Evolutionary conservation across 2,329 filamentous ascomycete genomes (phyloP), one percentile per base, ranked within the genome.

Genomic region (Exserohilum turcica): DNA sequence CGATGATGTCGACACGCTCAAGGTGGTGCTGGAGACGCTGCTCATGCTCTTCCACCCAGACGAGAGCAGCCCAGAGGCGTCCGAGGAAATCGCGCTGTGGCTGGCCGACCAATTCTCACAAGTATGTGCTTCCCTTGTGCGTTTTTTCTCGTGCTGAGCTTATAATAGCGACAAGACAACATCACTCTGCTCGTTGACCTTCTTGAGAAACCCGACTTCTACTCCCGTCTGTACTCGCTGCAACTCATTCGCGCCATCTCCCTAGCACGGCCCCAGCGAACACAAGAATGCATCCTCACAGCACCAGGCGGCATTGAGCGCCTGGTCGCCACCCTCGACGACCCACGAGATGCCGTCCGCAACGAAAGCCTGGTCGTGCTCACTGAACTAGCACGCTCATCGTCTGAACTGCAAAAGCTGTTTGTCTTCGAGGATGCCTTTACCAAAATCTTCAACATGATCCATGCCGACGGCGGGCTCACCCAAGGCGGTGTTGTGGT

Each of bases 91-190:
- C 65, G 89, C 89, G 15, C 80, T 97, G 24, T 99, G 94, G 92
- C 82, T 99, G 54, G 94, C 94, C 48, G 94, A 99, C 76, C 93
- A 97, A 75, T 99, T 99, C 73, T 97, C 94, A 29, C 92, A 96
- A 81, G 85, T 87, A 79, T 61, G 77, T 69, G 36, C 51, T 39
- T 44, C 24, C 10, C 32, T 27, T 28, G n/a, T 47, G 6, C 52
- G 43, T 32, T 51, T 39, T 58, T 57, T 59, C 65, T 54, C 61
- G 71, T 71, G 74, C 81, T 85, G 79, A 85, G 78, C 74, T 76
- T 73, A 78, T 76, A 64, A 73, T 79, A 87, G 84, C 87, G 91
- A 59, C 92, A 97, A 84, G 93, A 97, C 77, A 97, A 99, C 74
- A 93, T 97, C 57, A 93, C 91, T 2, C 80, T 94, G 13, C 84